Conservation (phyloP, 2,329 filamentous ascomycete species). For the Xylariales sp. region DNA sequence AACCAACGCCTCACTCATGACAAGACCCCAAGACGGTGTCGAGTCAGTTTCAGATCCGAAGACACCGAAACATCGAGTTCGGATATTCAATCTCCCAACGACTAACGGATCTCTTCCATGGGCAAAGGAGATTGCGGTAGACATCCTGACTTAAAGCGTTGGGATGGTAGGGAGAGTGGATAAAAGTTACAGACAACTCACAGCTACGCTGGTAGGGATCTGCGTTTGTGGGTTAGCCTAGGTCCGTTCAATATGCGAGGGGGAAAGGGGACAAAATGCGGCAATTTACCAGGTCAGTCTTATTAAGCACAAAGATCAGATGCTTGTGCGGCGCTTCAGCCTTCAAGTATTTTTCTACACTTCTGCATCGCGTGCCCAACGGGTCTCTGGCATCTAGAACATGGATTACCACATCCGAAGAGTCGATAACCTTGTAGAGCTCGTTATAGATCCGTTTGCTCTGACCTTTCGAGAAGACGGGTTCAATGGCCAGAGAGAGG, state of each 20-base stretch:
- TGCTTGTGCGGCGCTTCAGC: conserved; percentile 97
- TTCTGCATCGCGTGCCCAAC: conserved; percentile 81
- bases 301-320: conserved; percentile 83
- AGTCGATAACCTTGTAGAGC: conserved; percentile 8
- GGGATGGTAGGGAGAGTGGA: conserved; percentile 40
- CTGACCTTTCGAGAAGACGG: conserved; percentile 92
- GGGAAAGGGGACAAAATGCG: conserved; percentile 60
- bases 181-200: conserved; percentile 1
- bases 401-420: conserved; percentile 70
- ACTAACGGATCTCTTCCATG: conserved; percentile 96
- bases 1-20: conserved; percentile 76
- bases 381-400: conserved; percentile 88
- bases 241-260: too few species aligned
- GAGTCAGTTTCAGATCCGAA: conserved; percentile 64
- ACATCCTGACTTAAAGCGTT: conserved; percentile 79
- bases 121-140: conserved; percentile 47
- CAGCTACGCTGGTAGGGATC: neutral
- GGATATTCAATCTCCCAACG: conserved; percentile 86
- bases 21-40: conserved; percentile 83
- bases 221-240: too few species aligned
- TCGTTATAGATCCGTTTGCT: conserved; percentile 35
- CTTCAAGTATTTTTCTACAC: conserved; percentile 87
- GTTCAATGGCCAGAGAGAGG: conserved; percentile 65
- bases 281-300: conserved; percentile 88
- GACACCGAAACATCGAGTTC: conserved; percentile 59